phyloP scores from a whole-genome alignment of 495 filamentous ascomycete species.

The Penicillium diatomitis region DNA sequence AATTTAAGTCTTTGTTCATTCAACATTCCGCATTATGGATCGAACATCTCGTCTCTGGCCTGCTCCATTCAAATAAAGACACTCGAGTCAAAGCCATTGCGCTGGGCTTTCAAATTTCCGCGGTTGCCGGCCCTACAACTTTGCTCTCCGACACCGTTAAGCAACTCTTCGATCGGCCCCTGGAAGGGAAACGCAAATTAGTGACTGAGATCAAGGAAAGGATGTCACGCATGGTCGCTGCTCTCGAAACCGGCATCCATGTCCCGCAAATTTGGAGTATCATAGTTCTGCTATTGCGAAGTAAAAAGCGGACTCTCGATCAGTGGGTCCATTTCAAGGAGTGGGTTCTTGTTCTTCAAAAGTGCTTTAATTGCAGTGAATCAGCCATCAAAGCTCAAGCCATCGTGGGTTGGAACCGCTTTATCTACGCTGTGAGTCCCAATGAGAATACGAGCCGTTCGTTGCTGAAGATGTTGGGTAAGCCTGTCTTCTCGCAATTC shows the following conservation, averaged over 20 bases:
- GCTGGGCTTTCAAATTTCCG: slow-evolving; percentile 58
- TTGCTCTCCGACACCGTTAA: slow-evolving; percentile 53
- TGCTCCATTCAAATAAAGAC: slow-evolving; percentile 70
- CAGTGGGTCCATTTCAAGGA: slow-evolving; percentile 62
- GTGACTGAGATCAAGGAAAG: slow-evolving; percentile 54
- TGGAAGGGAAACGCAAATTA: slow-evolving; percentile 50
- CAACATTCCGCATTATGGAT: slow-evolving; percentile 53
- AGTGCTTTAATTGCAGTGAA: slow-evolving; percentile 77
- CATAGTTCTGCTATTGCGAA: slow-evolving; percentile 64
- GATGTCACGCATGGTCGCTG: slow-evolving; percentile 60
- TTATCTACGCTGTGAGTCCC: slow-evolving; percentile 61
- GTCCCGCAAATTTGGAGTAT: slow-evolving; percentile 90
- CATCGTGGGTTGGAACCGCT: slow-evolving; percentile 72
- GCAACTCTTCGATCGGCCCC: slow-evolving; percentile 51
- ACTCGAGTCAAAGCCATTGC: slow-evolving; percentile 63
- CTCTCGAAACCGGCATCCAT: slow-evolving; percentile 49
- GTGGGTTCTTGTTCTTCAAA: slow-evolving; percentile 70
- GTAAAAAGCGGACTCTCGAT: slow-evolving; percentile 49
- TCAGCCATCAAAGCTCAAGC: slow-evolving; percentile 62
- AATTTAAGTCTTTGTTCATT: slow-evolving; percentile 60
- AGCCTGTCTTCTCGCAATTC: slow-evolving; percentile 62
- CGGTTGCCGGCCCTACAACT: slow-evolving; percentile 54
- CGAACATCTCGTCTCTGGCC: slow-evolving; percentile 66
- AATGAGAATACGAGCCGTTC: slow-evolving; percentile 49
- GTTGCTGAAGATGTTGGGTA: slow-evolving; percentile 56